phyloP scores from a whole-genome alignment of 805 yeast species.

The Kuraishia floccosa region DNA sequence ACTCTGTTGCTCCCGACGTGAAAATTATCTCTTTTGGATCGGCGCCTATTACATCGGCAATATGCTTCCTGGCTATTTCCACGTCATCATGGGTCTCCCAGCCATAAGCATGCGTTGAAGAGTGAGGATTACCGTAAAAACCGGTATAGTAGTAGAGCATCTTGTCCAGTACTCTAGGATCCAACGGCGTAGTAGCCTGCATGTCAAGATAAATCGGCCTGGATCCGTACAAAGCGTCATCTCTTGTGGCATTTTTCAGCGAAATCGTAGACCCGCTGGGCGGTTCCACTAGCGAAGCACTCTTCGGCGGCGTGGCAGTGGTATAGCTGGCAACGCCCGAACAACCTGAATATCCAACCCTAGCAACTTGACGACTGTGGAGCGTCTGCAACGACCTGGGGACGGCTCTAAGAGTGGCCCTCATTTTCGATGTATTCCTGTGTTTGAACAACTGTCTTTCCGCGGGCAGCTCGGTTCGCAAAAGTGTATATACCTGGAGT shows the following conservation, averaged over 20 bases:
- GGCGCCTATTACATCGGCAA: constrained; percentile 81
- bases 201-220: constrained; percentile 94
- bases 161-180: constrained; percentile 87
- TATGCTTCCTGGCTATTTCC: constrained; percentile 71
- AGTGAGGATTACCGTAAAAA: constrained; percentile 94
- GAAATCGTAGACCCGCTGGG: constrained; percentile 36
- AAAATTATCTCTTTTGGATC: constrained; percentile 95
- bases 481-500: too few species aligned
- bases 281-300: constrained; percentile 19
- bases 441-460: too few species aligned
- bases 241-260: constrained; percentile 31
- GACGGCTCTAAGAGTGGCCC: too few species aligned
- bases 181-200: constrained; percentile 98
- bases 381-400: too few species aligned
- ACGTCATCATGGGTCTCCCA: constrained; percentile 97
- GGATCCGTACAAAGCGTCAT: constrained; percentile 39
- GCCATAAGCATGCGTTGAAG: constrained; percentile 93
- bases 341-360: too few species aligned
- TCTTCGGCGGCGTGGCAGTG: constrained; percentile 10
- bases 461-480: too few species aligned
- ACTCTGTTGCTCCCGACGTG: constrained; percentile 97
- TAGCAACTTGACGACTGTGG: too few species aligned
- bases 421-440: too few species aligned
- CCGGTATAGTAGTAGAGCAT: constrained; percentile 87
- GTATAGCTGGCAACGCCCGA: too few species aligned